Conservation (phyloP, 768 basidiomycete species). For the Boletus barrowsii region DNA sequence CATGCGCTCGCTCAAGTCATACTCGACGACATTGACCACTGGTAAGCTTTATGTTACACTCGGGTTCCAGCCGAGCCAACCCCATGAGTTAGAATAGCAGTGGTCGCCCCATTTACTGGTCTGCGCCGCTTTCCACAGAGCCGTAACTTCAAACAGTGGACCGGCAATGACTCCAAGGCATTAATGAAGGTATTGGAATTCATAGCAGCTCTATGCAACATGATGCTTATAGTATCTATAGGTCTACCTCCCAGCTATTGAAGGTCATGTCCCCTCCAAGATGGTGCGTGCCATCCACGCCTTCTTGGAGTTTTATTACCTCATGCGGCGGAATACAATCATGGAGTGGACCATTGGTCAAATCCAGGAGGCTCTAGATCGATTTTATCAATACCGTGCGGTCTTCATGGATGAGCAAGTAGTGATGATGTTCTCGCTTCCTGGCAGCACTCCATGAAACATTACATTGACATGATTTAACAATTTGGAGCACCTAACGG, state of each 20-base stretch:
- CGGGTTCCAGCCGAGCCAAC: not conserved
- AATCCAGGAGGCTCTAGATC: not conserved
- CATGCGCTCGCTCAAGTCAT: slow-evolving; percentile 1
- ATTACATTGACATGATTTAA: too few species aligned
- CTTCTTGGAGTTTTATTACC: too few species aligned
- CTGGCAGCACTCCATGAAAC: not conserved
- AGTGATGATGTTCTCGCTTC: not conserved
- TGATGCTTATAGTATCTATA: too few species aligned
- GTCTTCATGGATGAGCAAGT: not conserved
- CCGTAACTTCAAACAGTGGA: not conserved
- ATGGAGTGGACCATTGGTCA: not conserved
- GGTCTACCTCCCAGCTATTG: too few species aligned
- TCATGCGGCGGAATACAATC: not conserved
- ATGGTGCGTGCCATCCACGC: too few species aligned
- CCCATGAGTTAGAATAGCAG: slow-evolving; percentile 24
- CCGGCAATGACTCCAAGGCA: not conserved
- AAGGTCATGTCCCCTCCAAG: too few species aligned
- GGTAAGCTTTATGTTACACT: slow-evolving; percentile 9
- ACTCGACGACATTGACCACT: slow-evolving; percentile 29
- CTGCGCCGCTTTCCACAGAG: not conserved
- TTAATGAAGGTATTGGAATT: not conserved
- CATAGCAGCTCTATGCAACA: too few species aligned
- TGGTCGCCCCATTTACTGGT: slow-evolving; percentile 25
- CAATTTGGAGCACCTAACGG: too few species aligned
- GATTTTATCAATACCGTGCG: not conserved